These are phyloP conservation scores for Tylopilus felleus DNA, from an alignment of 768 basidiomycete species.

Conservation along the genomic window DNA sequence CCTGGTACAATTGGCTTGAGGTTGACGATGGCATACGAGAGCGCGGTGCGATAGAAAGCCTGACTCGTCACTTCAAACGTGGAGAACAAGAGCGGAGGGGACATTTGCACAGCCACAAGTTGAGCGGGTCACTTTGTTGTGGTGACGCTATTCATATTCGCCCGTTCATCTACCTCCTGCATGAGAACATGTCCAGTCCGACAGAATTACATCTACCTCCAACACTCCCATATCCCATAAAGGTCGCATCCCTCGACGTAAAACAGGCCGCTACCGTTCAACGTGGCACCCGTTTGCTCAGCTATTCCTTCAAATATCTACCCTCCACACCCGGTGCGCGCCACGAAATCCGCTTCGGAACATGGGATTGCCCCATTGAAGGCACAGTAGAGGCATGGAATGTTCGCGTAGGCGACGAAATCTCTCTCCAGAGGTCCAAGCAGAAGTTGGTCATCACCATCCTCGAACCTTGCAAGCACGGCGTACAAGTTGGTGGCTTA, in stretches of 20 bases:
- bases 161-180: too few species aligned
- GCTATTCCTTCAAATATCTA: constrained; percentile 74
- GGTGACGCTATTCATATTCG: neutral
- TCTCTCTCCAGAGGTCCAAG: constrained; percentile 56
- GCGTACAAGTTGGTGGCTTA: constrained; percentile 86
- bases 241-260: constrained; percentile 66
- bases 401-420: constrained; percentile 59
- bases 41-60: constrained; percentile 63
- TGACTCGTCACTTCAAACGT: constrained; percentile 77
- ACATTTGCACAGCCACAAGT: constrained; percentile 24
- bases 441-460: constrained; percentile 62
- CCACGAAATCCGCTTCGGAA: constrained; percentile 75
- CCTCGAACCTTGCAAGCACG: constrained; percentile 93
- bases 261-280: constrained; percentile 43
- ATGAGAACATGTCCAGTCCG: constrained; percentile 46
- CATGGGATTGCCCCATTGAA: constrained; percentile 87
- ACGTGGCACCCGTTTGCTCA: constrained; percentile 77
- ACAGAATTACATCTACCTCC: constrained; percentile 76
- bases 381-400: constrained; percentile 75
- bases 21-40: constrained; percentile 88
- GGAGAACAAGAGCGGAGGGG: constrained; percentile 57
- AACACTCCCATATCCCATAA: constrained; percentile 84
- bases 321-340: constrained; percentile 41
- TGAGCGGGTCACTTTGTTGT: neutral
- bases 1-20: constrained; percentile 93